Evolutionary conservation across 2,329 filamentous ascomycete genomes (phyloP).

Genomic region (Colletotrichum sojae): DNA sequence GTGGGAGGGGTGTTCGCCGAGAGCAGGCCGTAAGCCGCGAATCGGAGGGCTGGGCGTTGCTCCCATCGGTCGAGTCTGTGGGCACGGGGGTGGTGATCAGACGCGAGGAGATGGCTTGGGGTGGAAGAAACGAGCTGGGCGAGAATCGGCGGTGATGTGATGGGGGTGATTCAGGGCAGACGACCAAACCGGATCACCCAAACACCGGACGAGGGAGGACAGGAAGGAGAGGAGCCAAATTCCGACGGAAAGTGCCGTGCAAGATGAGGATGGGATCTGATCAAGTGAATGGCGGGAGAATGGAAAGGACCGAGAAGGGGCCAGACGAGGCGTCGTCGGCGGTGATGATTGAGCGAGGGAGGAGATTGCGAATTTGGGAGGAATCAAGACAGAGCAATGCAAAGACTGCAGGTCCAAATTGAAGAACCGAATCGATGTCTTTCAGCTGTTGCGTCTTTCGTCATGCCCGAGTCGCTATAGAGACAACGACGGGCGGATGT

Average conservation of each 20-base stretch:
- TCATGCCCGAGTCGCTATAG: constrained; percentile 11
- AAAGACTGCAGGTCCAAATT: constrained; percentile 27
- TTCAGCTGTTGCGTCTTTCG: background rate
- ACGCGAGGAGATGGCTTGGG: constrained; percentile 29
- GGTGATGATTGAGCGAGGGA: constrained; percentile 19
- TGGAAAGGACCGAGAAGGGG: constrained; percentile 9
- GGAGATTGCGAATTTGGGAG: constrained; percentile 41
- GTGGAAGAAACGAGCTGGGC: constrained; percentile 8
- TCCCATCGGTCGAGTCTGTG: constrained; percentile 22
- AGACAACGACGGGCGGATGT: background rate
- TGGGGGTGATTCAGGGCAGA: constrained; percentile 24
- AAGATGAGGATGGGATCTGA: too few relatives aligned
- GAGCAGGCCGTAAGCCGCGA: constrained; percentile 13
- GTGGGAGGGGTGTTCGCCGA: constrained; percentile 5
- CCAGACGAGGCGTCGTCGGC: background rate
- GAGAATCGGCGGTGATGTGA: constrained; percentile 7
- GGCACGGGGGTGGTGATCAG: constrained; percentile 36
- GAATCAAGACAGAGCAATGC: constrained; percentile 20
- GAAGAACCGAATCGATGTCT: background rate
- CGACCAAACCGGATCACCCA: constrained; percentile 12
- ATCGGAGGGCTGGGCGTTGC: constrained; percentile 24
- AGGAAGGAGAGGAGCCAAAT: too few relatives aligned
- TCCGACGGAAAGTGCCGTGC: too few relatives aligned
- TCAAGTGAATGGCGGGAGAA: background rate
- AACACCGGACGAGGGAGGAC: constrained; percentile 3